phyloP scores from a whole-genome alignment of 2,329 filamentous ascomycete species.

The Xylaria sp. region DNA sequence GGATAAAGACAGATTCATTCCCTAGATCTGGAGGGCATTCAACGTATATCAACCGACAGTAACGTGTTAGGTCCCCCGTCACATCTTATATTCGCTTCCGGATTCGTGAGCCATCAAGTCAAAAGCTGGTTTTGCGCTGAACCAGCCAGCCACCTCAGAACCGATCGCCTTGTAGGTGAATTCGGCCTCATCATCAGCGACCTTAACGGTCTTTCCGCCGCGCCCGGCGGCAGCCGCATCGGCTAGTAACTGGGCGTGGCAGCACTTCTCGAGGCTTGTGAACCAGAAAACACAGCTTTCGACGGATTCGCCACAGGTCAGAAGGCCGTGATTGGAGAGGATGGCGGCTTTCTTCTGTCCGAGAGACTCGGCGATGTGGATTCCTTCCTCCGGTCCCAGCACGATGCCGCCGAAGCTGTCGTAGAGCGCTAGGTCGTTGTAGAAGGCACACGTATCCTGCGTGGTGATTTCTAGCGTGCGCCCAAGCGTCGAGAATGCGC shows the following conservation, averaged over 20 bases:
- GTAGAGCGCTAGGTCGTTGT: slow-evolving; percentile 60
- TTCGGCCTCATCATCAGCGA: slow-evolving; percentile 73
- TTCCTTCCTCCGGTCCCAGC: slow-evolving; percentile 62
- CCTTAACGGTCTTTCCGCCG: slow-evolving; percentile 72
- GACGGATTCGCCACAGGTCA: slow-evolving; percentile 62
- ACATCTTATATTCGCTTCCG: slow-evolving; percentile 45
- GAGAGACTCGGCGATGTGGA: slow-evolving; percentile 59
- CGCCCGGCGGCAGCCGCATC: slow-evolving; percentile 70
- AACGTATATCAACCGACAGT: neutral
- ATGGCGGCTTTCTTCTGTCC: slow-evolving; percentile 63
- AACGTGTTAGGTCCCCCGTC: neutral
- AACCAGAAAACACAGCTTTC: slow-evolving; percentile 67
- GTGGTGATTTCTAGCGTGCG: slow-evolving; percentile 73
- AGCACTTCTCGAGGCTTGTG: slow-evolving; percentile 61
- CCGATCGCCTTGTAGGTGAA: slow-evolving; percentile 76
- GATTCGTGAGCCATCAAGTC: slow-evolving; percentile 60
- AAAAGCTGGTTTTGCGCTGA: slow-evolving; percentile 77
- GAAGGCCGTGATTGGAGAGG: slow-evolving; percentile 65
- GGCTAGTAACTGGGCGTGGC: slow-evolving; percentile 62
- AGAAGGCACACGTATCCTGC: slow-evolving; percentile 71
- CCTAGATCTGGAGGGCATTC: neutral
- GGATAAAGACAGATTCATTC: neutral
- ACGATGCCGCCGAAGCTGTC: slow-evolving; percentile 64
- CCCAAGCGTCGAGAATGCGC: slow-evolving; percentile 70
- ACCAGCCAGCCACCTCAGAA: slow-evolving; percentile 71